Evolutionary conservation across 257 asterid species (phyloP).

Genomic region (Lantana camara): DNA sequence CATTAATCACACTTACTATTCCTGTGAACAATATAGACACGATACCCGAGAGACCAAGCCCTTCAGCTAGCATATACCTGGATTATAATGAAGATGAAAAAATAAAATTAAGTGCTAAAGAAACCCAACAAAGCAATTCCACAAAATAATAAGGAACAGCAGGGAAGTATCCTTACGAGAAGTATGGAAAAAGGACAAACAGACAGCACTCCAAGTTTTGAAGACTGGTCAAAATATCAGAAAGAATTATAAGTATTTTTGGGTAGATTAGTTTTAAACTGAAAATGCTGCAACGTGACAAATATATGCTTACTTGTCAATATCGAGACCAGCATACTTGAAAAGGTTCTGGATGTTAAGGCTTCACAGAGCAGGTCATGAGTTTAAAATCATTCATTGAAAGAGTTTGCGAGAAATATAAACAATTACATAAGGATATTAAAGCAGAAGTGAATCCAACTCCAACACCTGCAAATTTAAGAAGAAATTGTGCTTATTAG

Average conservation of each 20-base stretch:
- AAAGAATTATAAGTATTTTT: conserved; percentile 24
- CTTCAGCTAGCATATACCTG: conserved; percentile 98
- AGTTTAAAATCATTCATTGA: conserved; percentile 30
- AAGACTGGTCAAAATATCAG: conserved; percentile 56
- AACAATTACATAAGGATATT: conserved; percentile 67
- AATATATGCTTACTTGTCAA: conserved; percentile 77
- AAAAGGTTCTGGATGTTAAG: conserved; percentile 86
- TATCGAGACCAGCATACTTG: conserved; percentile 96
- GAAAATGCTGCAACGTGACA: conserved; percentile 8
- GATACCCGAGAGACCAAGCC: conserved; percentile 97
- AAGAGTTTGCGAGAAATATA: conserved; percentile 29
- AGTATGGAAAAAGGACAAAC: conserved; percentile 96
- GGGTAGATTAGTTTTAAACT: conserved; percentile 14
- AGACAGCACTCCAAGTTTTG: conserved; percentile 99
- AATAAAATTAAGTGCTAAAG: conserved; percentile 20
- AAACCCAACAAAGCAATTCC: conserved; percentile 18
- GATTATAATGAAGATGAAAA: conserved; percentile 29
- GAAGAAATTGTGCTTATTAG: conserved; percentile 29
- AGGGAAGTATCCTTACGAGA: conserved; percentile 70
- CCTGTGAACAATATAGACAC: conserved; percentile 98
- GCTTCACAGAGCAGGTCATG: conserved; percentile 36
- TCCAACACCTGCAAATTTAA: conserved; percentile 83
- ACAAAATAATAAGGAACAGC: conserved; percentile 22
- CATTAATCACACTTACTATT: conserved; percentile 64
- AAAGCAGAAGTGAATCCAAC: conserved; percentile 97